These are phyloP conservation scores for Populus deltoides DNA, from an alignment of 345 rosid genomes.

Conservation along the genomic window DNA sequence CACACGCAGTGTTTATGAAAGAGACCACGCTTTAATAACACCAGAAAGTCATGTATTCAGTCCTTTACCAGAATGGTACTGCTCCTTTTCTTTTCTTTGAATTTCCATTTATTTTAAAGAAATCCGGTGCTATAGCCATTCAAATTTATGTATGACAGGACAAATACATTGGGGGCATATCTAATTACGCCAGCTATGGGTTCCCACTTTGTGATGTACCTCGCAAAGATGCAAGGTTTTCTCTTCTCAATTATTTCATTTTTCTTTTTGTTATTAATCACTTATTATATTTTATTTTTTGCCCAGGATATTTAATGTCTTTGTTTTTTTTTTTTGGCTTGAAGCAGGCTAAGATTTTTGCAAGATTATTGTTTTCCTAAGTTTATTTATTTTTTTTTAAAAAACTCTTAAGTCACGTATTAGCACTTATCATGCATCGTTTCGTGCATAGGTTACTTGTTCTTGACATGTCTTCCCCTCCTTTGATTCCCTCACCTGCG, in stretches of 20 bases:
- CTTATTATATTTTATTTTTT: no score
- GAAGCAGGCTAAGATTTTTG: not conserved
- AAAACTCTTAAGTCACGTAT: not conserved
- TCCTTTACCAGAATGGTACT: constrained; percentile 85
- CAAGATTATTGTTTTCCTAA: not conserved
- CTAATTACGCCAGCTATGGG: constrained; percentile 86
- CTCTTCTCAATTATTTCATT: constrained; percentile 6
- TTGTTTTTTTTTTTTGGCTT: not conserved
- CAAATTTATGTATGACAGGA: constrained; percentile 50
- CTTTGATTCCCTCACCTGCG: no score
- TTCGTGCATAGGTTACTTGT: not conserved
- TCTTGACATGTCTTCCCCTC: no score
- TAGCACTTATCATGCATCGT: not conserved
- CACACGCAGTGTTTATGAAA: constrained; percentile 76
- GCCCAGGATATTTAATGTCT: no score
- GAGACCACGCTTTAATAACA: constrained; percentile 79
- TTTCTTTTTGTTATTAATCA: not conserved
- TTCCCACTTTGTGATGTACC: constrained; percentile 87
- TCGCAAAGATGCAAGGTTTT: constrained; percentile 86
- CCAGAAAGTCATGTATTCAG: constrained; percentile 94
- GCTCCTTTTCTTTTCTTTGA: constrained; percentile 2
- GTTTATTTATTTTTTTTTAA: not conserved
- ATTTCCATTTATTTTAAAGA: not conserved
- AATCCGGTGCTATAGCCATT: constrained; percentile 14
- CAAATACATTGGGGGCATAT: constrained; percentile 73